Base-by-base conservation (phyloP, 2,329 filamentous ascomycete genomes). In the Colletotrichum tofieldiae region DNA sequence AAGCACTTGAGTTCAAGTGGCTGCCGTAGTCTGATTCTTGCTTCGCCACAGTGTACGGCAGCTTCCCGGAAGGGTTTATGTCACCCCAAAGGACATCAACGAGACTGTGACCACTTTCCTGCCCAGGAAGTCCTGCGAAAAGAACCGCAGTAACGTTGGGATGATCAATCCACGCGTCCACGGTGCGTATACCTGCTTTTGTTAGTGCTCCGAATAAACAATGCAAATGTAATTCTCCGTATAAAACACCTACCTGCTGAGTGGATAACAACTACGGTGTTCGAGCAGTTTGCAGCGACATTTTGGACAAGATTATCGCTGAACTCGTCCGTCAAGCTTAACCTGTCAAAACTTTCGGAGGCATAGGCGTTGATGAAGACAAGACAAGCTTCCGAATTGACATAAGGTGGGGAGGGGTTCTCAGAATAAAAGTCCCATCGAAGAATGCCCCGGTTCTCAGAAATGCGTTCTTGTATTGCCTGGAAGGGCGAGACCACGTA, bases 351-450 rank as follows among this genome's bases (percentile, higher is more conserved):
- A 1, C 92, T 93, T 81, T 97, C 94, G 1, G 92, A 91, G 1
- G 92, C 90, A 80, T 92, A 93, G 9, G 86, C 88, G 77, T 93
- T 93, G 75, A 90, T 88, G 75, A 93, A 89, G 0, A 92, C 89
- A 2, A 93, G 81, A 74, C 94, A 96, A 8, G 94, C 86, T 76
- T 95, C 87, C 1, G 87, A 85, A 60, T 87, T 82, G 9, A 92
- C 86, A 12, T 72, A 72, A 16, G 69, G 65, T 2, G 69, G 65
- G 7, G 80, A 75, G 0, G 91, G 89, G 1, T 84, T 79, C 1
- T 78, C 77, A 1, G 81, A 85, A 20, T 79, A 78, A 73, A 91
- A 88, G 77, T 93, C 91, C 85, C 88, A 91, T 77, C 87, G 88
- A 1, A 93, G 77, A 0, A 72, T 60, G 0, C 69, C 69, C 12